Evolutionary conservation across 2,329 filamentous ascomycete genomes (phyloP).

Genomic region (Diaporthe sp.): DNA sequence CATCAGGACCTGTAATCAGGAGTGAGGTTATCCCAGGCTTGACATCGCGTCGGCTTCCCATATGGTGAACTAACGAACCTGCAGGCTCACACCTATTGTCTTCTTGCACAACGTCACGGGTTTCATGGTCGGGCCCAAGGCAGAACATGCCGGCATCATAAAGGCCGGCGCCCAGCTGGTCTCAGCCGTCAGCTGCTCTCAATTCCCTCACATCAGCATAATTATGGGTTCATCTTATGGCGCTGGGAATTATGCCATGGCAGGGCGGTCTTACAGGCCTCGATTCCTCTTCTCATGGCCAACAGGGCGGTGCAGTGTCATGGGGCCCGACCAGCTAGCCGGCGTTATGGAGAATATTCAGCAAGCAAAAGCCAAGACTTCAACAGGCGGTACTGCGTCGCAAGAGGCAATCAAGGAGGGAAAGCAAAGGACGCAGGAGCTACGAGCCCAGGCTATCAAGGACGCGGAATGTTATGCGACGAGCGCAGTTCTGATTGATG

Average conservation of each 20-base stretch:
- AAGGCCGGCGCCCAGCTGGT: constrained; percentile 60
- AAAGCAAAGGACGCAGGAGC: constrained; percentile 44
- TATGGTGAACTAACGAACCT: background rate
- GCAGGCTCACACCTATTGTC: constrained; percentile 55
- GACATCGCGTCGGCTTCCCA: too few species aligned
- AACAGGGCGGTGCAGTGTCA: constrained; percentile 55
- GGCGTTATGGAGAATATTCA: constrained; percentile 51
- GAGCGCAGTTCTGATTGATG: constrained; percentile 33
- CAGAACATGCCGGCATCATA: constrained; percentile 60
- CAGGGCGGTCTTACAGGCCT: constrained; percentile 56
- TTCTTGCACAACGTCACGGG: constrained; percentile 63
- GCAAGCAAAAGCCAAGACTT: background rate
- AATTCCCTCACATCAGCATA: constrained; percentile 60
- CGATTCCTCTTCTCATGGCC: constrained; percentile 60
- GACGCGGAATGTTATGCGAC: constrained; percentile 80
- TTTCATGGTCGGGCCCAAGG: constrained; percentile 62
- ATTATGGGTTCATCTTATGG: constrained; percentile 61
- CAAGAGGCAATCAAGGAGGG: background rate
- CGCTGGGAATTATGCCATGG: constrained; percentile 63
- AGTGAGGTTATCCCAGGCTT: constrained; percentile 46
- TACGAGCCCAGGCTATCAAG: constrained; percentile 75
- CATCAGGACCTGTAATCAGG: constrained; percentile 59
- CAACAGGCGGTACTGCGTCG: background rate
- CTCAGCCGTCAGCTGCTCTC: constrained; percentile 58
- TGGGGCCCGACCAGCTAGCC: constrained; percentile 56